Conservation (phyloP, 2,329 filamentous ascomycete genomes). For the Aspergillus sp. region DNA sequence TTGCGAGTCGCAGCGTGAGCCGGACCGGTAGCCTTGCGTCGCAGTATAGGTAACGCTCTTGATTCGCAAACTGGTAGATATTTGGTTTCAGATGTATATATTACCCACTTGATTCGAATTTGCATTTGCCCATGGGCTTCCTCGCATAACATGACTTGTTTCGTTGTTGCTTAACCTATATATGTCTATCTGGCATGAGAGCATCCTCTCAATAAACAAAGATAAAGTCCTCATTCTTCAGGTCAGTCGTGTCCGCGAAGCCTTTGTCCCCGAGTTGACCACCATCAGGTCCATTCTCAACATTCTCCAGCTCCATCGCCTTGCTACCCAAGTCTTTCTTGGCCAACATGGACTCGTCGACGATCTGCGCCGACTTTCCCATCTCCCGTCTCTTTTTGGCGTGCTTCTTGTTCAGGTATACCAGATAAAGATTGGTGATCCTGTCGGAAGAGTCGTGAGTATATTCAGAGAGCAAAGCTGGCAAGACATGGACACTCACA, state of each 20-base stretch:
- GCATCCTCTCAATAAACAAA: slow-evolving; percentile 13
- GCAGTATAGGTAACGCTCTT: not conserved
- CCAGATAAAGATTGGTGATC: slow-evolving; percentile 30
- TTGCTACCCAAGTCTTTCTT: slow-evolving; percentile 16
- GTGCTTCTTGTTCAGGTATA: slow-evolving; percentile 30
- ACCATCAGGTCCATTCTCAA: not conserved
- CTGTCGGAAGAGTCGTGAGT: slow-evolving; percentile 4
- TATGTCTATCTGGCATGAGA: not conserved
- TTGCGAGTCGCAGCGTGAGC: slow-evolving; percentile 15
- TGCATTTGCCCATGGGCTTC: not conserved
- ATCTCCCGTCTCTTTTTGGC: slow-evolving; percentile 27
- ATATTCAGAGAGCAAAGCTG: not conserved
- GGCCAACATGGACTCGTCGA: slow-evolving; percentile 36
- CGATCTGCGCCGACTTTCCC: slow-evolving; percentile 27
- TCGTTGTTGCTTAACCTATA: no score
- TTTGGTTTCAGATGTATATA: not conserved
- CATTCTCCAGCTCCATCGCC: slow-evolving; percentile 5
- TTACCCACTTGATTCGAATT: not conserved
- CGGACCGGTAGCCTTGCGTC: slow-evolving; percentile 14
- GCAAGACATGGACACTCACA: slow-evolving; percentile 14
- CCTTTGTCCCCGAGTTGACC: slow-evolving; percentile 9
- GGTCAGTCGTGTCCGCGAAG: slow-evolving; percentile 15
- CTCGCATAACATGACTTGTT: not conserved
- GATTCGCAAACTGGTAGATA: not conserved
- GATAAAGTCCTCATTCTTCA: slow-evolving; percentile 20